Evolutionary conservation across 78 protist species (phyloP).

Genomic region (Dictyostelium brefeldianum): DNA sequence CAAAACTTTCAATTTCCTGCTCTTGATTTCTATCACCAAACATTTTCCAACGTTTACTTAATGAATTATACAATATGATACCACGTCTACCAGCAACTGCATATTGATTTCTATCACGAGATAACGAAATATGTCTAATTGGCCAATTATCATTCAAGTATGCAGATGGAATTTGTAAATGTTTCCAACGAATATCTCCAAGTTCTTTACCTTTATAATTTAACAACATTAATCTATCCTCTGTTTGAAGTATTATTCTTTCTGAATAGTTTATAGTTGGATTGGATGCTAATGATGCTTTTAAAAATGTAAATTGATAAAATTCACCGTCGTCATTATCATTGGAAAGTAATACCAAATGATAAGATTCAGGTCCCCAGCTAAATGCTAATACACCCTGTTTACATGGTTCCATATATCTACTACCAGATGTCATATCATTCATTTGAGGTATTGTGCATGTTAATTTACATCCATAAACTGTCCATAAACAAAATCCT

Average conservation of each 20-base stretch:
- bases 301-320: conserved; percentile 74
- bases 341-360: conserved; percentile 56
- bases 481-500: conserved; percentile 82
- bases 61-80: conserved; percentile 72
- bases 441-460: conserved; percentile 87
- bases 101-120: conserved; percentile 63
- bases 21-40: conserved; percentile 87
- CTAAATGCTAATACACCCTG: conserved; percentile 73
- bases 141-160: conserved; percentile 87
- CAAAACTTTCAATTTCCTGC: conserved; percentile 44
- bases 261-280: conserved; percentile 78
- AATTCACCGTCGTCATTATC: conserved; percentile 77
- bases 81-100: conserved; percentile 84
- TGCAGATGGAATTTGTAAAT: conserved; percentile 72
- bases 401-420: conserved; percentile 64
- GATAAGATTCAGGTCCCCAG: conserved; percentile 85
- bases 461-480: conserved; percentile 81
- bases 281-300: conserved; percentile 60
- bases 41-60: conserved; percentile 83
- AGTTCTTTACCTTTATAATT: conserved; percentile 76
- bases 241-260: conserved; percentile 75
- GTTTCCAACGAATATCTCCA: conserved; percentile 85
- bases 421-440: background rate
- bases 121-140: conserved; percentile 57
- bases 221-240: conserved; percentile 71